Conservation (phyloP, 2,329 filamentous ascomycete genomes). For the Aspergillus carbonarius region DNA sequence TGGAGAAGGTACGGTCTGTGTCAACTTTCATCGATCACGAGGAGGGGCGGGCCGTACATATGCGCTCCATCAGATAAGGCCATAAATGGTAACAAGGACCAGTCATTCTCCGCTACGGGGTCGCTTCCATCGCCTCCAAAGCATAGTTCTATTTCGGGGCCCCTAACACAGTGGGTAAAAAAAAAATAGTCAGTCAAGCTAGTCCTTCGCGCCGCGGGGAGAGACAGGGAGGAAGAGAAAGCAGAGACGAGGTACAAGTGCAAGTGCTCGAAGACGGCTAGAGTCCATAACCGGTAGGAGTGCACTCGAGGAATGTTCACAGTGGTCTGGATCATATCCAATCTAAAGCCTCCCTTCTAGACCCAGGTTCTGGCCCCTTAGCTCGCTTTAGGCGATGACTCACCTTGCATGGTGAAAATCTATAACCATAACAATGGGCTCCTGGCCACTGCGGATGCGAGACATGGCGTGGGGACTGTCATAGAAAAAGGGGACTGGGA, state of each 20-base stretch:
- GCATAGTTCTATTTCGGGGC: conserved; percentile 92
- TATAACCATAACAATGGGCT: conserved; percentile 73
- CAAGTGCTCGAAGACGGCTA: not conserved
- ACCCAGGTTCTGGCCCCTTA: not conserved
- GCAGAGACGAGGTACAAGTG: not conserved
- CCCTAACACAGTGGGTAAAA: conserved; percentile 51
- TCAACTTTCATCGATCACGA: conserved; percentile 6
- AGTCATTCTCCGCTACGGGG: conserved; percentile 80
- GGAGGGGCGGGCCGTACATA: conserved; percentile 60
- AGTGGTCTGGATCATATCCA: not conserved
- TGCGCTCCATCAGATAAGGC: conserved; percentile 94
- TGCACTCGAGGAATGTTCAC: conserved; percentile 1
- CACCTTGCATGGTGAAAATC: conserved; percentile 75
- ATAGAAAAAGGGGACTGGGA: conserved; percentile 11
- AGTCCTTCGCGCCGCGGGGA: not conserved
- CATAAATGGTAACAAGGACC: conserved; percentile 93
- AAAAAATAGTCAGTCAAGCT: conserved; percentile 1
- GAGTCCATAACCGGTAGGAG: not conserved
- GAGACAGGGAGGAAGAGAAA: not conserved
- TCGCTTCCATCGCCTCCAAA: conserved; percentile 77
- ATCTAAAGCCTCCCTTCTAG: not conserved
- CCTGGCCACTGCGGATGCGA: conserved; percentile 48
- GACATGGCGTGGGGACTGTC: conserved; percentile 27
- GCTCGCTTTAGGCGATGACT: conserved; percentile 14
- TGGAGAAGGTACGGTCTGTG: conserved; percentile 35